Conservation (phyloP, 2,329 filamentous ascomycete species). For the Nemania sp. region DNA sequence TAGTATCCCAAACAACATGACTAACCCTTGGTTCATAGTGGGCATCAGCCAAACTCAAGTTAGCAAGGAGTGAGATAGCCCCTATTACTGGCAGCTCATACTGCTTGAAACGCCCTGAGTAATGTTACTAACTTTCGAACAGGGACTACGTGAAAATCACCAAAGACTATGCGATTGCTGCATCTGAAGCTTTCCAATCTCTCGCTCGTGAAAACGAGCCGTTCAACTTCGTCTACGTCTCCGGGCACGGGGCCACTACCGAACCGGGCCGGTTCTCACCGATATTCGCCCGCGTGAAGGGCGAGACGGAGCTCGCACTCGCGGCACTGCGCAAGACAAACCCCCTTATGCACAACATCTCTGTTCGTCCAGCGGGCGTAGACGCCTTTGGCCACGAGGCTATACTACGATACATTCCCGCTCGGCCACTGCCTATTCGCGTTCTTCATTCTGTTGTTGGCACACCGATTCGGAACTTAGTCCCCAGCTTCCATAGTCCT, state of each 20-base stretch:
- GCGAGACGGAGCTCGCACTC: constrained; percentile 64
- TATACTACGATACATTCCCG: constrained; percentile 48
- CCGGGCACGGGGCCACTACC: constrained; percentile 63
- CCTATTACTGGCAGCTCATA: not conserved
- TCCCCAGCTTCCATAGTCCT: constrained; percentile 42
- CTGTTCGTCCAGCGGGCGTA: constrained; percentile 62
- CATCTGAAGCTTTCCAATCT: constrained; percentile 44
- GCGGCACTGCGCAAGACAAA: constrained; percentile 52
- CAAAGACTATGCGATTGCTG: constrained; percentile 64
- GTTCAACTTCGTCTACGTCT: constrained; percentile 74
- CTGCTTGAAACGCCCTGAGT: not conserved
- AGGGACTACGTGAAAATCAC: constrained; percentile 71
- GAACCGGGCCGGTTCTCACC: constrained; percentile 58
- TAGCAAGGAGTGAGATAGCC: constrained; percentile 53
- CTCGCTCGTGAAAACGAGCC: constrained; percentile 46
- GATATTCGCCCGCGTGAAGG: constrained; percentile 67
- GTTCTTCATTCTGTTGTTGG: constrained; percentile 28
- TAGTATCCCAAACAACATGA: too few relatives aligned
- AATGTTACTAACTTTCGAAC: not conserved
- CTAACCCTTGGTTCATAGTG: constrained; percentile 36
- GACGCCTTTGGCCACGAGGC: constrained; percentile 51
- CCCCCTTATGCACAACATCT: constrained; percentile 56
- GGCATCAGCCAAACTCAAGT: constrained; percentile 67
- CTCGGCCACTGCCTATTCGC: constrained; percentile 27
- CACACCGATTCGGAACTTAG: constrained; percentile 30